phyloP scores from a whole-genome alignment of 495 filamentous ascomycete genomes.

The Tuber microsphaerosporum region DNA sequence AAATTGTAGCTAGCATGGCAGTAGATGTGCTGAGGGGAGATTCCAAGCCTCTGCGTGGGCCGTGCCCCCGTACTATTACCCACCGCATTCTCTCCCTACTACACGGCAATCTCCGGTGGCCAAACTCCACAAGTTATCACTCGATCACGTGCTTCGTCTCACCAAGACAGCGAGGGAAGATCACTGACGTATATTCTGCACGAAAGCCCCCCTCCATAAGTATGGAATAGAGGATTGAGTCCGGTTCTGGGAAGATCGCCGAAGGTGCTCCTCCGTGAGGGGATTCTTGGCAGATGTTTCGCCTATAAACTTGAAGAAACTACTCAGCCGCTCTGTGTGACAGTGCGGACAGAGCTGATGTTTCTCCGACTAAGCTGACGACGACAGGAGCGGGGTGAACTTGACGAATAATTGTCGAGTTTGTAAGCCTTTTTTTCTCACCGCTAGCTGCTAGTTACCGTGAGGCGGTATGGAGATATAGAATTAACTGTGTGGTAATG shows the following conservation, averaged over 20 bases:
- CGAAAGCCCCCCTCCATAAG: no score
- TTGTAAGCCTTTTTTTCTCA: neutral
- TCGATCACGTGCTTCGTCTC: neutral
- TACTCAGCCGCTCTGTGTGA: neutral
- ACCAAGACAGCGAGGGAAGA: neutral
- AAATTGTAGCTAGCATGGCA: no score
- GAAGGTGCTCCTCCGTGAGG: no score
- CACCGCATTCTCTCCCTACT: no score
- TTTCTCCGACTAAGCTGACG: neutral
- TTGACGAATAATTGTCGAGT: neutral
- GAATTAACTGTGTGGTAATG: neutral
- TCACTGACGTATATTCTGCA: no score
- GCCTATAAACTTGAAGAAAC: neutral
- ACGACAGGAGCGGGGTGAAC: no score
- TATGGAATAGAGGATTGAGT: no score
- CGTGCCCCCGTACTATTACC: no score
- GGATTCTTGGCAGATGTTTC: neutral
- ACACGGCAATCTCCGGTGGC: no score
- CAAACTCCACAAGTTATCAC: neutral
- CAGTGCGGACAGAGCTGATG: neutral
- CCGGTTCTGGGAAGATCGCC: no score
- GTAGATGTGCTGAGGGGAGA: no score
- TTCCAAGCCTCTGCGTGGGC: no score
- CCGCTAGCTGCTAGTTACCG: neutral
- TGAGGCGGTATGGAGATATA: neutral